Conservation (phyloP, 1,284 basidiomycete species). For the Termitomyces sp. region DNA sequence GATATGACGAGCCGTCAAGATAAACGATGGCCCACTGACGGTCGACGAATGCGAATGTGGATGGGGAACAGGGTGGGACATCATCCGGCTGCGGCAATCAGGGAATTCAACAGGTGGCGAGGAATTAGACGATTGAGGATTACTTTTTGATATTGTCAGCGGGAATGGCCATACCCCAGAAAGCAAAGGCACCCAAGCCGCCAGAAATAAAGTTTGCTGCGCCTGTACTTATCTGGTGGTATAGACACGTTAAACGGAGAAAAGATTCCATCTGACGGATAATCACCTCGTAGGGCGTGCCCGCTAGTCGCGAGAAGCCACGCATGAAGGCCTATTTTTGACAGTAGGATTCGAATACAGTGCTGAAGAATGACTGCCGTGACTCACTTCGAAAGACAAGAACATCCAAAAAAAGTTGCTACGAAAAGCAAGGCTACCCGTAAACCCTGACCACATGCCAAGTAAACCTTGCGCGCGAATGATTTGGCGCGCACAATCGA, state of each 20-base stretch:
- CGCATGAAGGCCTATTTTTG: slow-evolving; percentile 50
- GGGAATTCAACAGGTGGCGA: slow-evolving; percentile 7
- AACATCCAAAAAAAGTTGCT: slow-evolving; percentile 72
- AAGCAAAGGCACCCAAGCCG: slow-evolving; percentile 56
- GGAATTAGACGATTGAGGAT: slow-evolving; percentile 12
- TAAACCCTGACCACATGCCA: slow-evolving; percentile 65
- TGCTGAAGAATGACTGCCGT: background rate
- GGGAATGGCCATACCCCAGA: slow-evolving; percentile 69
- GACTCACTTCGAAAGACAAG: slow-evolving; percentile 50
- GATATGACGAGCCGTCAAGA: slow-evolving; percentile 43
- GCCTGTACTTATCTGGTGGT: slow-evolving; percentile 54
- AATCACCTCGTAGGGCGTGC: slow-evolving; percentile 50
- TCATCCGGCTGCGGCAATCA: slow-evolving; percentile 46
- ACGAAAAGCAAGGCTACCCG: slow-evolving; percentile 57
- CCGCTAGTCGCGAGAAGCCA: slow-evolving; percentile 42
- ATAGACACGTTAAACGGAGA: slow-evolving; percentile 2
- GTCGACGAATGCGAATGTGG: slow-evolving; percentile 26
- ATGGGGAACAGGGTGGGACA: slow-evolving; percentile 46
- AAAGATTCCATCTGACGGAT: background rate
- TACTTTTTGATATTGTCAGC: slow-evolving; percentile 79
- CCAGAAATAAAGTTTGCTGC: slow-evolving; percentile 68
- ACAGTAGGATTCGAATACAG: background rate
- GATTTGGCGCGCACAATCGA: slow-evolving; percentile 56
- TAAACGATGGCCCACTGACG: slow-evolving; percentile 39
- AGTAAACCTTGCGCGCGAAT: slow-evolving; percentile 47